Conservation (phyloP, 169 alveolate species). For the Plasmodium gonderi region DNA sequence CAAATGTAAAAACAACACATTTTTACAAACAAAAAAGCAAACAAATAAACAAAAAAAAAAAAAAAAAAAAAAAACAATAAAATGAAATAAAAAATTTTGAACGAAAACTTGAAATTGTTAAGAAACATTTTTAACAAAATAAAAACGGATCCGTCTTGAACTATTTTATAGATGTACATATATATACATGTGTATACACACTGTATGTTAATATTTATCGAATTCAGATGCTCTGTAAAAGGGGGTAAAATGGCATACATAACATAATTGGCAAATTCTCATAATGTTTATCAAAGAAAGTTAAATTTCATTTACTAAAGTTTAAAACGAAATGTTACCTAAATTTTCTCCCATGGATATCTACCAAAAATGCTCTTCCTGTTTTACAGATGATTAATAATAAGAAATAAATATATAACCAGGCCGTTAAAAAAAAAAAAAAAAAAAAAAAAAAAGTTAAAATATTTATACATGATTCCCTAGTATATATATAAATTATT, state of each 20-base stretch:
- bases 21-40: background rate
- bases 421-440: background rate
- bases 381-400: background rate
- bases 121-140: background rate
- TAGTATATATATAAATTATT: background rate
- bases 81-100: background rate
- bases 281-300: background rate
- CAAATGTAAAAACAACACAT: background rate
- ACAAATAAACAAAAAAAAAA: background rate
- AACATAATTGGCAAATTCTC: background rate
- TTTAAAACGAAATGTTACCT: conserved; percentile 13
- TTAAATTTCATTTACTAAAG: background rate
- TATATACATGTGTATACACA: background rate
- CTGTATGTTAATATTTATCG: conserved; percentile 22
- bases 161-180: background rate
- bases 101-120: background rate
- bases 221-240: conserved; percentile 70
- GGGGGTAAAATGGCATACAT: background rate
- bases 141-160: conserved; percentile 2
- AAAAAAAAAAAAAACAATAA: background rate
- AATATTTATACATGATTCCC: background rate
- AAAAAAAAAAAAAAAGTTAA: background rate
- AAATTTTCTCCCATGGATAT: conserved; percentile 64
- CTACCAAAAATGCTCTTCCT: conserved; percentile 75
- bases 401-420: background rate